These are phyloP conservation scores for Globisporangium sylvaticum DNA, from an alignment of 352 stramenopile species.

Conservation along the genomic window DNA sequence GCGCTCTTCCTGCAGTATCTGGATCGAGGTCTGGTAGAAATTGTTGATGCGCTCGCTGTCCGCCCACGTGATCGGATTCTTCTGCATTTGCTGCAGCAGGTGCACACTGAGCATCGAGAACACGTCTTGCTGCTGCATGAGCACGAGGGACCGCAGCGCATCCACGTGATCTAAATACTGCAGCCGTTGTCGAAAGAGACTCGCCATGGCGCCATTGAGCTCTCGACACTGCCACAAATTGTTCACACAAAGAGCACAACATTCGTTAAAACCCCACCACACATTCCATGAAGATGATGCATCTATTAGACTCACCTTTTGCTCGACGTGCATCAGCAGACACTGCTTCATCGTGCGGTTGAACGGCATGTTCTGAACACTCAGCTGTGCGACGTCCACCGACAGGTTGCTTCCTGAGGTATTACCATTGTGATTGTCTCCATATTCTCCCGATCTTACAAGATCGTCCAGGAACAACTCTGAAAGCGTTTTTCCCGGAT, in stretches of 20 bases:
- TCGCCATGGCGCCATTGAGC: constrained; percentile 44
- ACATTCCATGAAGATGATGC: background rate
- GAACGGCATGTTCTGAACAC: constrained; percentile 33
- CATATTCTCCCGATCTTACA: background rate
- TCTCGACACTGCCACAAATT: constrained; percentile 33
- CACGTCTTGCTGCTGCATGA: constrained; percentile 83
- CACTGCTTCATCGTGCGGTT: constrained; percentile 30
- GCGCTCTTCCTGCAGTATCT: constrained; percentile 43
- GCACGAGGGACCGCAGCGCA: constrained; percentile 48
- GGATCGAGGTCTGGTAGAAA: constrained; percentile 49
- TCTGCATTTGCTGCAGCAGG: constrained; percentile 50
- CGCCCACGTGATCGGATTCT: constrained; percentile 52
- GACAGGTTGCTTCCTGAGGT: background rate
- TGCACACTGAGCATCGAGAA: constrained; percentile 43
- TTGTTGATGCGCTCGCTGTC: constrained; percentile 50
- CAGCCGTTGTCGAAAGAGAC: constrained; percentile 50
- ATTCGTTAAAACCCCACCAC: no score
- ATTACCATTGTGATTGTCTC: background rate
- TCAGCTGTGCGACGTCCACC: background rate
- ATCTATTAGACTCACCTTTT: constrained; percentile 20
- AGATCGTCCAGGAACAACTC: constrained; percentile 12
- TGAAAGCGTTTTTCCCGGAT: background rate
- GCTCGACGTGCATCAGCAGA: constrained; percentile 29
- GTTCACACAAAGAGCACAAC: background rate
- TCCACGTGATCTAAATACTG: constrained; percentile 49